Base-by-base conservation (phyloP, 164 flowering plant genomes). In the Warburgia ugandensis region DNA sequence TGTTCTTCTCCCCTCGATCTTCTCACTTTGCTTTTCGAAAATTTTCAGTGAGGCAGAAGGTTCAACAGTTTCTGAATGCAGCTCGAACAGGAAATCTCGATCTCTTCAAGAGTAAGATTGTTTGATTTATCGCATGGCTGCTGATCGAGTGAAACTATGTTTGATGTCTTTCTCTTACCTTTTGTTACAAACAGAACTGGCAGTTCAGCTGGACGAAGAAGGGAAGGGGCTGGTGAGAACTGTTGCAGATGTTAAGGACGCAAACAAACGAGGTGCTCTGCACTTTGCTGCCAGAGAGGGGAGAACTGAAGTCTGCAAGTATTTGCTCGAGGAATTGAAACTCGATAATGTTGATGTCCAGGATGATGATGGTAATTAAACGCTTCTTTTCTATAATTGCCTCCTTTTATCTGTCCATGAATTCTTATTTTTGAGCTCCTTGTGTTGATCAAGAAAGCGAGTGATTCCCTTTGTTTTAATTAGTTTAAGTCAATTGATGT, bases 201-300 rank as follows among this genome's bases (percentile, higher is more conserved):
- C 85, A 8, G 49, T 52, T 23, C 73, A 78, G 61, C 78, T 88
- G 8, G 90, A 77, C 53, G 89, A 59, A 5, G 62, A 77, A 4
- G 96, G 94, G 48, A 77, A 83, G 52, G 94, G 77, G 22, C 14
- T 82, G 68, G 61, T 73, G 21, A 68, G 65, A 44, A 82, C 99
- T 0, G 77, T 88, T 40, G 79, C 72, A 17, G 80, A 67, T 62
- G 75, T 88, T 37, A 92, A 92, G 67, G 99, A 92, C 55, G 99
- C 89, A 1, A 86, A 92, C 58, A 79, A 83, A 60, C 73, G 99
- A 29, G 95, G 95, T 41, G 95, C 99, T 6, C 65, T 92, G 62
- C 95, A 88, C 67, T 92, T 92, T 74, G 96, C 96, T 3, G 95
- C 96, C 0, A 76, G 94, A 54, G 96, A 88, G 53, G 99, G 99